Evolutionary conservation across 1,139 yeast species (phyloP).

Genomic region (Pichia sp.): DNA sequence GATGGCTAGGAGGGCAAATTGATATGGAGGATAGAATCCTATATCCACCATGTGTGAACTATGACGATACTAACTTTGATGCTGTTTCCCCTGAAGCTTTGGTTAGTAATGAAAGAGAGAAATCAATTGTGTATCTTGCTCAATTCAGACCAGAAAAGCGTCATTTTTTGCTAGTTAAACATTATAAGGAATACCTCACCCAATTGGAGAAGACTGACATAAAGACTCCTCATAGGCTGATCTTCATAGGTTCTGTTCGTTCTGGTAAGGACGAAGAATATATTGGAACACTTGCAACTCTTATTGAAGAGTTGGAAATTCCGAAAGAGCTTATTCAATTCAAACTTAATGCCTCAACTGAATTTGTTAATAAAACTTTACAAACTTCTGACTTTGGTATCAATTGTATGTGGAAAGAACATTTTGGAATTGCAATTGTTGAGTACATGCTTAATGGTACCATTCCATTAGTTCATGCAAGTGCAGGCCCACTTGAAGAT

Average conservation of each 20-base stretch:
- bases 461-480: slow-evolving; percentile 85
- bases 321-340: slow-evolving; percentile 46
- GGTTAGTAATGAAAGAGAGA: slow-evolving; percentile 30
- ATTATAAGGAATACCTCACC: slow-evolving; percentile 48
- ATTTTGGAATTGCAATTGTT: slow-evolving; percentile 95
- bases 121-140: slow-evolving; percentile 65
- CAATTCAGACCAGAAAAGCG: slow-evolving; percentile 97
- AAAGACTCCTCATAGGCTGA: slow-evolving; percentile 33
- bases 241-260: slow-evolving; percentile 82
- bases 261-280: slow-evolving; percentile 56
- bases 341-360: slow-evolving; percentile 70
- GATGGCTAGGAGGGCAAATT: slow-evolving; percentile 11
- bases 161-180: slow-evolving; percentile 59
- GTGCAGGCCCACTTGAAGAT: slow-evolving; percentile 90
- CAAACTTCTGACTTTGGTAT: slow-evolving; percentile 66
- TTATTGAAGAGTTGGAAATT: slow-evolving; percentile 44
- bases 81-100: slow-evolving; percentile 15
- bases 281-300: slow-evolving; percentile 41
- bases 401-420: slow-evolving; percentile 99
- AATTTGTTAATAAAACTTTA: slow-evolving; percentile 48
- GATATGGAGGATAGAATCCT: slow-evolving; percentile 34
- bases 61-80: slow-evolving; percentile 10
- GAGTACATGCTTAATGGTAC: slow-evolving; percentile 86
- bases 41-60: slow-evolving; percentile 48
- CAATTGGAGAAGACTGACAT: slow-evolving; percentile 7